Evolutionary conservation across 2,329 filamentous ascomycete species (phyloP).

Genomic region (Akanthomyces lecanii): DNA sequence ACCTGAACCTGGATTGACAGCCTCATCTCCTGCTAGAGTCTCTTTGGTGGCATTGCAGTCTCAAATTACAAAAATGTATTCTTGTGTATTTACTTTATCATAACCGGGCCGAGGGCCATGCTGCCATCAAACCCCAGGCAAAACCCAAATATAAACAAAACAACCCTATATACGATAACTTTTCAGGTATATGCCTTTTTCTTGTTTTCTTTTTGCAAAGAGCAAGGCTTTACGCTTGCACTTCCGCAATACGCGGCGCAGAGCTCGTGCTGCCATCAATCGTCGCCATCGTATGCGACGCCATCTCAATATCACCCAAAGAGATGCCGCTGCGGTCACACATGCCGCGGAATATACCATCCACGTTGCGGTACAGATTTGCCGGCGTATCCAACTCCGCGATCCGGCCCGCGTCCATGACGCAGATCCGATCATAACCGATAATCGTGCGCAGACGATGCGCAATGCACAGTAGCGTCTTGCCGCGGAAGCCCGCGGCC

Average conservation of each 20-base stretch:
- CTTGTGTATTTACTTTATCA: background rate
- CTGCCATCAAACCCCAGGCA: background rate
- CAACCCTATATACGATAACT: background rate
- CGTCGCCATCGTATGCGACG: constrained; percentile 28
- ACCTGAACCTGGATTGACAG: too few relatives aligned
- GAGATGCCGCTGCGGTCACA: constrained; percentile 80
- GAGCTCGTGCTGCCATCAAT: constrained; percentile 8
- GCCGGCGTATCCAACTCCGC: constrained; percentile 79
- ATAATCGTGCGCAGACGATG: constrained; percentile 91
- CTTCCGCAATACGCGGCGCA: background rate
- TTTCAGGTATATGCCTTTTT: too few relatives aligned
- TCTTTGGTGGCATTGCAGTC: too few relatives aligned
- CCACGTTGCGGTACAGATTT: constrained; percentile 62
- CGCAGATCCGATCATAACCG: constrained; percentile 89
- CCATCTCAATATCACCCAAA: constrained; percentile 48
- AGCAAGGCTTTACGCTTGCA: background rate
- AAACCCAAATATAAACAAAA: background rate
- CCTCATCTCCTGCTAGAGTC: too few relatives aligned
- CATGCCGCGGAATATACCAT: constrained; percentile 83
- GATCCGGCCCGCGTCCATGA: constrained; percentile 88
- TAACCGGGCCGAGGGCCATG: background rate
- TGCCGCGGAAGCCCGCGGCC: constrained; percentile 75
- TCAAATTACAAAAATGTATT: background rate
- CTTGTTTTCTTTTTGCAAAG: background rate
- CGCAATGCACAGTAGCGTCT: constrained; percentile 87